Conservation (phyloP, 1,284 basidiomycete genomes). For the Marasmius fiardii region DNA sequence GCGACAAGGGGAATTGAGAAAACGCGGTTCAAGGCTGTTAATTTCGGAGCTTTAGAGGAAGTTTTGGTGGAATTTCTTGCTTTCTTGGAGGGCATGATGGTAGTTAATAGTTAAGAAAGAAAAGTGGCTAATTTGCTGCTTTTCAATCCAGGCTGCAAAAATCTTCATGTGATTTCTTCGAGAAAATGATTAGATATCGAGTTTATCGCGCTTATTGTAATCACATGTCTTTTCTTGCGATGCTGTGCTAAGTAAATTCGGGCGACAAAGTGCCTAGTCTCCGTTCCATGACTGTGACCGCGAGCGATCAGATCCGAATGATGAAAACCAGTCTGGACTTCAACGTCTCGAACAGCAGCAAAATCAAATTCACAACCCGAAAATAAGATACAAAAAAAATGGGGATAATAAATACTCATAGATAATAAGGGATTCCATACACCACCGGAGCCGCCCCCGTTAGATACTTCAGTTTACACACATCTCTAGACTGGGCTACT, state of each 20-base stretch:
- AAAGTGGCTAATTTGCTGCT: not conserved
- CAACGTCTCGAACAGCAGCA: too few species aligned
- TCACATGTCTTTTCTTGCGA: too few species aligned
- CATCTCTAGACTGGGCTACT: slow-evolving; percentile 73
- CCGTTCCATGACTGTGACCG: too few species aligned
- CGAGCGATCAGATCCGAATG: too few species aligned
- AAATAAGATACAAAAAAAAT: too few species aligned
- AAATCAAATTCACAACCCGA: too few species aligned
- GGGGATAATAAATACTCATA: slow-evolving; percentile 29
- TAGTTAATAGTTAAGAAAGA: slow-evolving; percentile 6
- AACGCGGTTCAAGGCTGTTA: slow-evolving; percentile 61
- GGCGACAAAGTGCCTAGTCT: too few species aligned
- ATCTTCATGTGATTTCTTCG: not conserved
- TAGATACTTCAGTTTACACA: slow-evolving; percentile 88
- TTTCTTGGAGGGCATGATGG: slow-evolving; percentile 37
- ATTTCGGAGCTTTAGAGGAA: slow-evolving; percentile 38
- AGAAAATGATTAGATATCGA: not conserved
- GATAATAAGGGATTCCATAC: slow-evolving; percentile 91
- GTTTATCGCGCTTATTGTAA: too few species aligned
- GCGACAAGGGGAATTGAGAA: slow-evolving; percentile 67
- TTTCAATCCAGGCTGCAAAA: not conserved
- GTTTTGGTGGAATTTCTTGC: slow-evolving; percentile 34
- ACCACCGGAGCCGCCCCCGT: slow-evolving; percentile 96
- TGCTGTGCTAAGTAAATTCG: too few species aligned
- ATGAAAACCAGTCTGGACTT: too few species aligned